phyloP scores from a whole-genome alignment of 1,284 basidiomycete species.

The Ustilago trichophora region DNA sequence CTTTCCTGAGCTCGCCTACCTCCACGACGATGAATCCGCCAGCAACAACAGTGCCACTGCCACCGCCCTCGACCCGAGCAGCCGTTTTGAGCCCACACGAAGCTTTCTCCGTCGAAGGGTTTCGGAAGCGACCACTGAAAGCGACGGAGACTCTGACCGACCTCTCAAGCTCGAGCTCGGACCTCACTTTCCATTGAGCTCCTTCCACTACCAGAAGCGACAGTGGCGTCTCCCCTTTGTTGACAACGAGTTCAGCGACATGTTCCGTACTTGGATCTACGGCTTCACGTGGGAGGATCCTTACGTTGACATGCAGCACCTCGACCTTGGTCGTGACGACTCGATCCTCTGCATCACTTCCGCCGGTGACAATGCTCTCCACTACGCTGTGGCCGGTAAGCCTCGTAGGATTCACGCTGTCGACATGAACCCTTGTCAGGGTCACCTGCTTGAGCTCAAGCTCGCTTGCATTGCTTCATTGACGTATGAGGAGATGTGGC shows the following conservation, averaged over 20 bases:
- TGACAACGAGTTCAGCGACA: slow-evolving; percentile 77
- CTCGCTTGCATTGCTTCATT: slow-evolving; percentile 75
- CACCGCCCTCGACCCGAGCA: slow-evolving; percentile 66
- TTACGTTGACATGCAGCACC: slow-evolving; percentile 77
- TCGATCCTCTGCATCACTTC: slow-evolving; percentile 80
- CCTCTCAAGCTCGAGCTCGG: slow-evolving; percentile 58
- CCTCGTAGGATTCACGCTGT: slow-evolving; percentile 76
- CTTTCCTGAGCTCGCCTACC: slow-evolving; percentile 60
- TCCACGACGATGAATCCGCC: slow-evolving; percentile 28
- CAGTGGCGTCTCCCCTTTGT: slow-evolving; percentile 76
- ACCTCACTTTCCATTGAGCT: slow-evolving; percentile 71
- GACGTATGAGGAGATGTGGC: slow-evolving; percentile 76
- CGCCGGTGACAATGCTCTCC: slow-evolving; percentile 82
- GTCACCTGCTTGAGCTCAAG: slow-evolving; percentile 81
- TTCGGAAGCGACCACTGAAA: slow-evolving; percentile 68
- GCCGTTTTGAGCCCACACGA: slow-evolving; percentile 55
- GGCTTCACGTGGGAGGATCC: slow-evolving; percentile 84
- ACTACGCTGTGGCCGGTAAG: slow-evolving; percentile 77
- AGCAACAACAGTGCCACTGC: slow-evolving; percentile 33
- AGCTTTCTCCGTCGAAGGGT: slow-evolving; percentile 60
- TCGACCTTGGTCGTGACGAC: slow-evolving; percentile 74
- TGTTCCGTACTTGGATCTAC: slow-evolving; percentile 80
- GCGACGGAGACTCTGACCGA: slow-evolving; percentile 66
- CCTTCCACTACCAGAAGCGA: slow-evolving; percentile 79
- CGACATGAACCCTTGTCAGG: slow-evolving; percentile 77